These are phyloP conservation scores for Lipomyces orientalis DNA, from an alignment of 805 yeast species.

Conservation along the genomic window DNA sequence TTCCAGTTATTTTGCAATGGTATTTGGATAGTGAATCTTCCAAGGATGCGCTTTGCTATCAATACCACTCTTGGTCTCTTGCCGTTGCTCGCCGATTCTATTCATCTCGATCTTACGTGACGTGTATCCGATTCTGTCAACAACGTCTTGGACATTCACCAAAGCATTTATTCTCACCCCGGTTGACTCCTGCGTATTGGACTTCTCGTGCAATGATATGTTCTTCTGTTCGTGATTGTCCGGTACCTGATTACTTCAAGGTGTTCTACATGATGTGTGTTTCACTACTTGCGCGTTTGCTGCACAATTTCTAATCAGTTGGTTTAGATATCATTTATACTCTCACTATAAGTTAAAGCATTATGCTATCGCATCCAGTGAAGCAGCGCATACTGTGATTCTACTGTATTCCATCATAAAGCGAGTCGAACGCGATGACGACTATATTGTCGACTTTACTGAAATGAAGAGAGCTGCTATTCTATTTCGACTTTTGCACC, in stretches of 20 bases:
- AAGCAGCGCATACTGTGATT: constrained; percentile 16
- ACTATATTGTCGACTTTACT: constrained; percentile 15
- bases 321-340: constrained; percentile 16
- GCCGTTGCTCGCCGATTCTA: constrained; percentile 12
- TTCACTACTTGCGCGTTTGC: too few species aligned
- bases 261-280: constrained; percentile 22
- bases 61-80: constrained; percentile 14
- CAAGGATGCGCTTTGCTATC: constrained; percentile 11
- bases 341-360: constrained; percentile 6
- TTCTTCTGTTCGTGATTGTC: constrained; percentile 14
- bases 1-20: constrained; percentile 5
- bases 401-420: constrained; percentile 12
- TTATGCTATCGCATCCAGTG: constrained; percentile 11
- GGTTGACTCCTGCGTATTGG: constrained; percentile 19
- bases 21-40: neutral
- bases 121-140: constrained; percentile 23
- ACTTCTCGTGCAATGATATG: constrained; percentile 1
- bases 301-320: neutral
- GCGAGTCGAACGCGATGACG: constrained; percentile 14
- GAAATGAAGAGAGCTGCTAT: constrained; percentile 4
- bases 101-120: neutral
- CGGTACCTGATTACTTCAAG: constrained; percentile 28
- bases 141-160: constrained; percentile 18
- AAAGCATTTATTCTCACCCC: constrained; percentile 11
- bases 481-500: neutral